Evolutionary conservation across 176 grass and related monocot species (phyloP).

Genomic region (Oryza officinalis): DNA sequence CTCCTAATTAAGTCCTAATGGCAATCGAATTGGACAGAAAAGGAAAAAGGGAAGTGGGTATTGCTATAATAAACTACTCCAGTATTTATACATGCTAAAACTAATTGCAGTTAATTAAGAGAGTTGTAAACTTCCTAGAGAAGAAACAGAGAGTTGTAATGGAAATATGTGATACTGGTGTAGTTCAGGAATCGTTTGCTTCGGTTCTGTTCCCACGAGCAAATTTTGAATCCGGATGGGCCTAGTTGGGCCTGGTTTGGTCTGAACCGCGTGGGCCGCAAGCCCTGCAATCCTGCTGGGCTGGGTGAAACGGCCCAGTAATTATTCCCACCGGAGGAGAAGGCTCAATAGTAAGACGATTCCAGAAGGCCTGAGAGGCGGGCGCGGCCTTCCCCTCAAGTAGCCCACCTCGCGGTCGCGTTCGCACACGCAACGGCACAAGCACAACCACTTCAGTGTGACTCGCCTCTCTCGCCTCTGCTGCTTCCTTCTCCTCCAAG

Average conservation of each 20-base stretch:
- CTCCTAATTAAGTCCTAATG: not conserved
- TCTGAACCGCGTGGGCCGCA: not conserved
- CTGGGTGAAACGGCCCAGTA: not conserved
- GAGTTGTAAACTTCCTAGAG: not conserved
- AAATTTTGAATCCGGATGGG: not conserved
- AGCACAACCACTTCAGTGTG: not conserved
- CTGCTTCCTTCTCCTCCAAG: conserved; percentile 32
- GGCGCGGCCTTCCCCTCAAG: not conserved
- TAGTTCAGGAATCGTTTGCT: not conserved
- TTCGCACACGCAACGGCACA: not conserved
- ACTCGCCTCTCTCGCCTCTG: not conserved
- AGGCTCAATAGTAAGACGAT: not conserved
- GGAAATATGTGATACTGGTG: too few relatives aligned
- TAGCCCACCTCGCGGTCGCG: conserved; percentile 13
- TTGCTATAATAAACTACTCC: not conserved
- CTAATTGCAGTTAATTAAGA: not conserved
- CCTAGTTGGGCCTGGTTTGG: not conserved
- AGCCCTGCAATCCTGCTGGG: not conserved
- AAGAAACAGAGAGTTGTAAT: not conserved
- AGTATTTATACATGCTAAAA: not conserved
- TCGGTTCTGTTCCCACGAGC: not conserved
- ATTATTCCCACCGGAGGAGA: not conserved
- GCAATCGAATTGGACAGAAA: not conserved
- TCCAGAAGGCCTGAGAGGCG: not conserved
- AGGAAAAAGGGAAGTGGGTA: not conserved